Evolutionary conservation across 768 basidiomycete species (phyloP).

Genomic region (Boletus sp.): DNA sequence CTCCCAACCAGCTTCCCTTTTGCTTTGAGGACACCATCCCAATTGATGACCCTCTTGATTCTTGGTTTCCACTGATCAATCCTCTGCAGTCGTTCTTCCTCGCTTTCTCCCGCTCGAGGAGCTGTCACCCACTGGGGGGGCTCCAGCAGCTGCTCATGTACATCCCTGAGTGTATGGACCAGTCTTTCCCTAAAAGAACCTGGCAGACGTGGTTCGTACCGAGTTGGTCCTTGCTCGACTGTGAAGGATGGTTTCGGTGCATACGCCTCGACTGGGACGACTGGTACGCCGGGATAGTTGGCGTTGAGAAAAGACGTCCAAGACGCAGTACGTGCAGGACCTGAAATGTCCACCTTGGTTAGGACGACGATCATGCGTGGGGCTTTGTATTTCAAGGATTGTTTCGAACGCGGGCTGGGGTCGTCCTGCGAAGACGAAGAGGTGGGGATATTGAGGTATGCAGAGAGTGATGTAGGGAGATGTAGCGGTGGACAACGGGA

Average conservation of each 20-base stretch:
- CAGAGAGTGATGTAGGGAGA: conserved; percentile 72
- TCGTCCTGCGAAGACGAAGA: background rate
- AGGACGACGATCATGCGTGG: conserved; percentile 62
- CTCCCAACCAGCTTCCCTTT: conserved; percentile 43
- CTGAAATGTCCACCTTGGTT: conserved; percentile 86
- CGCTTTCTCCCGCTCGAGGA: conserved; percentile 33
- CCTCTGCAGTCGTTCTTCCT: conserved; percentile 44
- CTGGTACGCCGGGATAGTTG: conserved; percentile 49
- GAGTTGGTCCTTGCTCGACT: conserved; percentile 41
- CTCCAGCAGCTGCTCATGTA: conserved; percentile 62
- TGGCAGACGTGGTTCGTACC: conserved; percentile 67
- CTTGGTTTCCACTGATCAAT: conserved; percentile 61
- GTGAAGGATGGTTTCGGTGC: conserved; percentile 40
- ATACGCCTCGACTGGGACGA: conserved; percentile 80
- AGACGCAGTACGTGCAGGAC: conserved; percentile 54
- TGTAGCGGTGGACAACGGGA: conserved; percentile 87
- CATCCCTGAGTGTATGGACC: conserved; percentile 58
- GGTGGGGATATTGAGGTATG: conserved; percentile 45
- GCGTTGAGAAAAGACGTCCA: conserved; percentile 63
- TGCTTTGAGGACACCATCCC: conserved; percentile 57
- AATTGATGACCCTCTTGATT: conserved; percentile 67
- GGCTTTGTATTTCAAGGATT: conserved; percentile 31
- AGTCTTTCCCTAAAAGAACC: conserved; percentile 59
- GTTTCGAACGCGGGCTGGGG: conserved; percentile 16
- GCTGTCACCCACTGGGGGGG: conserved; percentile 60